Evolutionary conservation across 2,329 filamentous ascomycete species (phyloP), one percentile per base, ranked within the genome.

Genomic region (Nothomitra cinnamomea): DNA sequence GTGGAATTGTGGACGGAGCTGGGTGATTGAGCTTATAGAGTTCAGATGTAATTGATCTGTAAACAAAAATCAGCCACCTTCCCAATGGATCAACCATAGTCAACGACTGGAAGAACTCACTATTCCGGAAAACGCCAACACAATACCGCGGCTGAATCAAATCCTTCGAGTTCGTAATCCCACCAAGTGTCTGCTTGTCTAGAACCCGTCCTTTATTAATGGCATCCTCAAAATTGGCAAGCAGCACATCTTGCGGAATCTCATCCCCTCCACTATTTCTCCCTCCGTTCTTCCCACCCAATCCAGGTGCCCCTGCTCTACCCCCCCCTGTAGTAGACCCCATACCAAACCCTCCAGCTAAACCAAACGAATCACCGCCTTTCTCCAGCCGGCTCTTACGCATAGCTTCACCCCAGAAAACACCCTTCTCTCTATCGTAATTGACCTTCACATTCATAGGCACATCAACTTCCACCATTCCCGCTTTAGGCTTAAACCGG

Each of bases 381-480:
- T 80, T 74, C 41, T 68, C 62, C 28, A 67, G 64, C 21, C 67
- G 66, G 52, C 71, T 74, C 60, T 77, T 77, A 56, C 73, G 70
- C 58, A 96, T 71, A 1, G 85, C 80, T 62, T 85, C 79, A 17
- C 89, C 92, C 78, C 87, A 96, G 58, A 79, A 76, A 52, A 92
- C 70, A 49, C 87, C 90, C 70, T 90, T 88, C 59, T 78, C 77
- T 59, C 83, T 78, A 69, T 96, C 88, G 72, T 95, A 96, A 63
- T 86, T 83, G 54, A 70, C 66, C 49, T 73, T 72, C 57, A 80
- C 81, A 70, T 82, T 80, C 60, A 95, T 73, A 3, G 87, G 87
- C n/a, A 95, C 77, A 65, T 98, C 92, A 52, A 96, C 74, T 69
- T 98, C 92, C 54, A 95, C 74, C 70, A 95, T 85, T 54, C 89